phyloP scores from a whole-genome alignment of 2,329 filamentous ascomycete species.

The Alternaria viburni region DNA sequence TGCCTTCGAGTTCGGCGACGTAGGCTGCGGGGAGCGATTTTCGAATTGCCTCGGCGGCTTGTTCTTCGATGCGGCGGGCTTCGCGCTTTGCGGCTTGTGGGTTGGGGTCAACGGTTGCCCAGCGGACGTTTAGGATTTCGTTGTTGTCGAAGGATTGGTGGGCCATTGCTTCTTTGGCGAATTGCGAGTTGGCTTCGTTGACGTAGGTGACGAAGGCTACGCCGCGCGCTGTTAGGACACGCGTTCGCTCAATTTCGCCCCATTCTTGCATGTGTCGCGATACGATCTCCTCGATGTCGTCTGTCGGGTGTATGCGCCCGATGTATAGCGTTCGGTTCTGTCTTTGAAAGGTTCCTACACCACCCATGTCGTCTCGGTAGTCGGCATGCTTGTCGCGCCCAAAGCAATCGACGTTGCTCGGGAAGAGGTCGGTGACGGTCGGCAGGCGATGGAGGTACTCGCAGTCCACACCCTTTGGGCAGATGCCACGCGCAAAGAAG shows the following conservation, averaged over 20 bases:
- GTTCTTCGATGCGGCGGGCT: slow-evolving; percentile 86
- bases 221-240: slow-evolving; percentile 85
- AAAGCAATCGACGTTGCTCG: slow-evolving; percentile 94
- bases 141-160: slow-evolving; percentile 90
- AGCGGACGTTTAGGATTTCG: slow-evolving; percentile 93
- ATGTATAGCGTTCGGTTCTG: slow-evolving; percentile 95
- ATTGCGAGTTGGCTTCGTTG: slow-evolving; percentile 67
- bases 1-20: slow-evolving; percentile 90
- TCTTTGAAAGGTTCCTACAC: slow-evolving; percentile 90
- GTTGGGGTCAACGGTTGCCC: slow-evolving; percentile 96
- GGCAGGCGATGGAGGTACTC: slow-evolving; percentile 92
- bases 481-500: slow-evolving; percentile 82
- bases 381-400: slow-evolving; percentile 90
- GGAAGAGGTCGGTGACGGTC: slow-evolving; percentile 85
- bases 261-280: slow-evolving; percentile 95
- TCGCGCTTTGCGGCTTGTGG: slow-evolving; percentile 93
- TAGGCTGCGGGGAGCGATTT: slow-evolving; percentile 87
- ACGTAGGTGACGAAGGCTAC: slow-evolving; percentile 95
- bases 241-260: slow-evolving; percentile 87
- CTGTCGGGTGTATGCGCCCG: slow-evolving; percentile 90
- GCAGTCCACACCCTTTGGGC: slow-evolving; percentile 89
- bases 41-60: slow-evolving; percentile 92
- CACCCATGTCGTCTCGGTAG: slow-evolving; percentile 97
- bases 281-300: slow-evolving; percentile 96
- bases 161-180: slow-evolving; percentile 83